Evolutionary conservation across 306 rosid species (phyloP).

Genomic region (Vigna hirtella): DNA sequence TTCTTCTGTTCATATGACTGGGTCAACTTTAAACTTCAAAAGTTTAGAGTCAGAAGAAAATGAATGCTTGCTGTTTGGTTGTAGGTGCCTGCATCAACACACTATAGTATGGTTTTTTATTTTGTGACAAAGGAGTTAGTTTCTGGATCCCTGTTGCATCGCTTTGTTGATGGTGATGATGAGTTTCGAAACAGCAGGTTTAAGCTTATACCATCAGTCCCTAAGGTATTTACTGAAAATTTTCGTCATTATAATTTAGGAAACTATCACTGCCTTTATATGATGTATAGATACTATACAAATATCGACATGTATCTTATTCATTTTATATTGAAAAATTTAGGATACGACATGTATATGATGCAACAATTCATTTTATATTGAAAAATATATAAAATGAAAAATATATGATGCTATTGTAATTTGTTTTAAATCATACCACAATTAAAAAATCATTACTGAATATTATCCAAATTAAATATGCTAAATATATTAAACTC

Average conservation of each 20-base stretch:
- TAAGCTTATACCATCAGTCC: conserved; percentile 97
- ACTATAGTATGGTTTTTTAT: conserved; percentile 97
- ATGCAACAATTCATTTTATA: too few relatives aligned
- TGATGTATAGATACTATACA: too few relatives aligned
- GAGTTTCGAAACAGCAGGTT: conserved; percentile 97
- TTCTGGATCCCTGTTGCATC: conserved; percentile 93
- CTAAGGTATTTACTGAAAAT: conserved; percentile 72
- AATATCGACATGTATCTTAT: too few relatives aligned
- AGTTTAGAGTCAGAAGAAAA: conserved; percentile 42
- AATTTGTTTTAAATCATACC: too few relatives aligned
- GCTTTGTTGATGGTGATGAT: conserved; percentile 97
- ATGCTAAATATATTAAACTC: too few relatives aligned
- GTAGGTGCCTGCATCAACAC: conserved; percentile 95
- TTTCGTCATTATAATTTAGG: conserved; percentile 29
- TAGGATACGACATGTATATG: too few relatives aligned
- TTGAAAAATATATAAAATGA: too few relatives aligned
- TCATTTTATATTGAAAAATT: too few relatives aligned
- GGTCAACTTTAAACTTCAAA: conserved; percentile 30
- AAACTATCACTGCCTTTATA: conserved; percentile 19
- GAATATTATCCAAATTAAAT: too few relatives aligned
- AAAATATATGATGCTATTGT: too few relatives aligned
- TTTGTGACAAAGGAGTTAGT: conserved; percentile 84
- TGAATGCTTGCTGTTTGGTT: conserved; percentile 35
- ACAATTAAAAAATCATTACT: too few relatives aligned
- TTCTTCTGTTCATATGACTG: conserved; percentile 43